A percentile compares a stretch with the other conserved stretches of the same genome.
These are phyloP conservation scores for Rhodotorula toruloides DNA, from an alignment of 768 basidiomycete genomes.

Conservation along the genomic window DNA sequence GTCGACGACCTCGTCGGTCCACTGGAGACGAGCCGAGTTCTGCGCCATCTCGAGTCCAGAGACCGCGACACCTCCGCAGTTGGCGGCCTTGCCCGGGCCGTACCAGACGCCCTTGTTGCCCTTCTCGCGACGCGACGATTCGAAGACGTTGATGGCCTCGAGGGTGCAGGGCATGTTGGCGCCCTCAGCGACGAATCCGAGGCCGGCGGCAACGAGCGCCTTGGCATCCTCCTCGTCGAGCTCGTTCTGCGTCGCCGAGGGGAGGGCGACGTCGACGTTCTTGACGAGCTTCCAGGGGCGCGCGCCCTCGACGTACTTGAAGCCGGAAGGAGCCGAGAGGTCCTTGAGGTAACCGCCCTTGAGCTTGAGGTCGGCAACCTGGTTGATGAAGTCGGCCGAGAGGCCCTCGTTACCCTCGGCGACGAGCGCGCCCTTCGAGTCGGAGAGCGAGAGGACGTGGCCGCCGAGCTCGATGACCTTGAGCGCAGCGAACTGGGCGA, in stretches of 20 bases:
- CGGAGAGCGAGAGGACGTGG: constrained; percentile 65
- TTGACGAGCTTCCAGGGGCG: constrained; percentile 62
- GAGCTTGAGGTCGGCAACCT: constrained; percentile 57
- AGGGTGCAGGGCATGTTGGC: constrained; percentile 57
- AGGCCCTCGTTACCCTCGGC: constrained; percentile 52
- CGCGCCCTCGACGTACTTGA: constrained; percentile 49
- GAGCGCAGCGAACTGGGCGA: constrained; percentile 66
- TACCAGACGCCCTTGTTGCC: constrained; percentile 60
- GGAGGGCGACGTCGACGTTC: constrained; percentile 51
- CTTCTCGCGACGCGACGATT: constrained; percentile 55
- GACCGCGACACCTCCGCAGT: constrained; percentile 70
- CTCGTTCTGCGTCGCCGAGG: constrained; percentile 60
- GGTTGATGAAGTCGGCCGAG: constrained; percentile 56
- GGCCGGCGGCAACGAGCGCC: constrained; percentile 63
- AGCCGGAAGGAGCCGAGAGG: constrained; percentile 24
- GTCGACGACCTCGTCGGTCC: constrained; percentile 63
- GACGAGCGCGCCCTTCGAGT: constrained; percentile 67
- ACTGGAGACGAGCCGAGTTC: constrained; percentile 57
- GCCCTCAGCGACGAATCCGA: constrained; percentile 67
- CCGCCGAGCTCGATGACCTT: constrained; percentile 72
- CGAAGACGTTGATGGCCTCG: constrained; percentile 68
- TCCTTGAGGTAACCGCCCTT: constrained; percentile 45
- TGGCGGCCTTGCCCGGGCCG: constrained; percentile 62
- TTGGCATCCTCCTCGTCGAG: constrained; percentile 64
- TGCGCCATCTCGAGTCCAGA: constrained; percentile 76